Conservation (phyloP, 345 rosid species). For the Barbarea vulgaris region DNA sequence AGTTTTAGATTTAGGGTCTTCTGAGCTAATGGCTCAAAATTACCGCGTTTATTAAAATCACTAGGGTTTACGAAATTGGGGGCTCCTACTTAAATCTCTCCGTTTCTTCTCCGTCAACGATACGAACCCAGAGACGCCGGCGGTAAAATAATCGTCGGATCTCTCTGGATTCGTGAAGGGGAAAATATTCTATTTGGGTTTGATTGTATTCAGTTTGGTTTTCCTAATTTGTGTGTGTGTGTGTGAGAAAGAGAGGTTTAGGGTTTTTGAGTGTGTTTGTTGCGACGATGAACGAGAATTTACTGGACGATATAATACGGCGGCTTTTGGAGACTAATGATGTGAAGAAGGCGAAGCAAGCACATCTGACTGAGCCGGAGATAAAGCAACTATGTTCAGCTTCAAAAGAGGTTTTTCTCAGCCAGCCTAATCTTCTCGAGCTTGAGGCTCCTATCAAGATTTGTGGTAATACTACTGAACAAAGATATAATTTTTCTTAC, state of each 20-base stretch:
- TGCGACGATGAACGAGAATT: constrained; percentile 21
- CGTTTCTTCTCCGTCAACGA: constrained; percentile 21
- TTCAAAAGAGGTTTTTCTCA: constrained; percentile 39
- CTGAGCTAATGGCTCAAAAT: no score
- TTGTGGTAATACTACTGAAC: constrained; percentile 26
- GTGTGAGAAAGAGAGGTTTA: background rate
- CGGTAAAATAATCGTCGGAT: constrained; percentile 18
- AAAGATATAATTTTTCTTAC: background rate
- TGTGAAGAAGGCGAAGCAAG: constrained; percentile 27
- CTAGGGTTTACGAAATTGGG: constrained; percentile 34
- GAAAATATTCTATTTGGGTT: accelerated
- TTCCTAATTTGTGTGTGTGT: background rate
- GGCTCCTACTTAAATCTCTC: constrained; percentile 1
- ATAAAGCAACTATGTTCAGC: constrained; percentile 34
- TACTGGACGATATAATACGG: constrained; percentile 34
- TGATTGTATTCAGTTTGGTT: no score
- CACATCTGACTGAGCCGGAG: constrained; percentile 30
- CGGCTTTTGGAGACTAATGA: constrained; percentile 28
- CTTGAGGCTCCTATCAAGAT: constrained; percentile 44
- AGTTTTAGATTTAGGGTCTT: no score
- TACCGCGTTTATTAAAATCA: constrained; percentile 16
- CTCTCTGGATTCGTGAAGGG: background rate
- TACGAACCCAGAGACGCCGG: constrained; percentile 31
- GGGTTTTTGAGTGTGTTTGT: background rate
- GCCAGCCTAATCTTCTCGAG: constrained; percentile 47